Conservation (phyloP, 306 rosid genomes). For the Dalbergia cultrata region DNA sequence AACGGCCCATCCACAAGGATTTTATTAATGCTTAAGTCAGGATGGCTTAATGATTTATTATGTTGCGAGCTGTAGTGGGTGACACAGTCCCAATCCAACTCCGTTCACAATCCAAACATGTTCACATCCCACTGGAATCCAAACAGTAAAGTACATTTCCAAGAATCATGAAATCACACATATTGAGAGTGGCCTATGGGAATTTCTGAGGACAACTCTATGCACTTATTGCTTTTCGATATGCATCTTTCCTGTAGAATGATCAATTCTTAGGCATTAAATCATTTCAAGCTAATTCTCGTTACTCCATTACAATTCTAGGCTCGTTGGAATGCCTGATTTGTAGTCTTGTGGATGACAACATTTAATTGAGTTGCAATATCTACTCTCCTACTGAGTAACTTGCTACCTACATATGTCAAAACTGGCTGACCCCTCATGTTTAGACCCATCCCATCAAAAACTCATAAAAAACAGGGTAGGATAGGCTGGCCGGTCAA, state of each 20-base stretch:
- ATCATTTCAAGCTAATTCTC: neutral
- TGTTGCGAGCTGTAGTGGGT: constrained; percentile 9
- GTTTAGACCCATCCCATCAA: too few relatives aligned
- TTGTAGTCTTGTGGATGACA: neutral
- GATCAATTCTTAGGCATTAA: neutral
- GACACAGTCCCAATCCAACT: neutral
- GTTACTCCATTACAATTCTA: neutral
- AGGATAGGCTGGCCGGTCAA: too few relatives aligned
- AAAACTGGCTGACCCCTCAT: too few relatives aligned
- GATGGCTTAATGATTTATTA: neutral
- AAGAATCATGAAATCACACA: too few relatives aligned
- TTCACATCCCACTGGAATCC: neutral
- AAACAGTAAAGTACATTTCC: too few relatives aligned
- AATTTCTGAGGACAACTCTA: neutral
- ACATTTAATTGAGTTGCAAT: too few relatives aligned
- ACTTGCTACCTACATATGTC: too few relatives aligned
- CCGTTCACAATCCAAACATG: too few relatives aligned
- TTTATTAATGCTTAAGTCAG: neutral
- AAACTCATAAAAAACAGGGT: too few relatives aligned
- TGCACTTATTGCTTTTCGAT: neutral
- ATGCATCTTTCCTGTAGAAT: neutral
- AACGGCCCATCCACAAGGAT: neutral
- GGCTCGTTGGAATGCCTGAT: neutral
- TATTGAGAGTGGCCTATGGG: too few relatives aligned
- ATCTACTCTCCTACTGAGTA: too few relatives aligned